These are phyloP conservation scores for Solanum appendiculatum DNA, from an alignment of 257 asterid genomes.

Conservation along the genomic window DNA sequence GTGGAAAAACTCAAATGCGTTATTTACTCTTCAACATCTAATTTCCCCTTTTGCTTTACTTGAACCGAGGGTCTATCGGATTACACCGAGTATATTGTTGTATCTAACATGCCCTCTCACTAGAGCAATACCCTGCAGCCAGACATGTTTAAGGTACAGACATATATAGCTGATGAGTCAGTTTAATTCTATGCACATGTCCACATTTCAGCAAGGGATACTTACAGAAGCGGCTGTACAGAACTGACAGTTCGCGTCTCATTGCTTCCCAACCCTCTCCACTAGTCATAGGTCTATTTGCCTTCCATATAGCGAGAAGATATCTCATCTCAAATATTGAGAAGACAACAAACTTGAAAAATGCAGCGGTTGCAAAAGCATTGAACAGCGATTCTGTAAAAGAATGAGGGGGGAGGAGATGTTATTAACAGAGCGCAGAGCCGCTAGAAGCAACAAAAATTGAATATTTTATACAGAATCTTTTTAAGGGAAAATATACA, in stretches of 20 bases:
- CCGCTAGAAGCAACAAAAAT: neutral
- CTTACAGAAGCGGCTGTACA: conserved; percentile 97
- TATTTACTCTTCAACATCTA: neutral
- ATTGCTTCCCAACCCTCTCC: conserved; percentile 94
- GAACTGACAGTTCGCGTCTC: conserved; percentile 95
- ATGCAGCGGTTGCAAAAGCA: conserved; percentile 97
- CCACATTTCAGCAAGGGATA: conserved; percentile 5
- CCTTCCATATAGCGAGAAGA: conserved; percentile 97
- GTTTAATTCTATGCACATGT: neutral
- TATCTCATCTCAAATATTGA: conserved; percentile 97
- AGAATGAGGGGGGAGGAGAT: neutral
- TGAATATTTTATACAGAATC: neutral
- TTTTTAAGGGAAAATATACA: neutral
- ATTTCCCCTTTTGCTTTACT: neutral
- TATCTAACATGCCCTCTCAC: neutral
- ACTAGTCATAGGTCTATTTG: conserved; percentile 59
- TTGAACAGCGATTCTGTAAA: conserved; percentile 85
- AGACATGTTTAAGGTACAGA: neutral
- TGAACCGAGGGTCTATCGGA: neutral
- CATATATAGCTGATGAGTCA: neutral
- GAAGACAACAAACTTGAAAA: conserved; percentile 97
- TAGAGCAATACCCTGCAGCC: neutral
- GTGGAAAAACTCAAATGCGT: neutral
- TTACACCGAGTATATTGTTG: neutral
- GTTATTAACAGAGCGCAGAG: neutral